phyloP scores from a whole-genome alignment of 2,329 filamentous ascomycete species.

The Ophiocordyceps sinensis region DNA sequence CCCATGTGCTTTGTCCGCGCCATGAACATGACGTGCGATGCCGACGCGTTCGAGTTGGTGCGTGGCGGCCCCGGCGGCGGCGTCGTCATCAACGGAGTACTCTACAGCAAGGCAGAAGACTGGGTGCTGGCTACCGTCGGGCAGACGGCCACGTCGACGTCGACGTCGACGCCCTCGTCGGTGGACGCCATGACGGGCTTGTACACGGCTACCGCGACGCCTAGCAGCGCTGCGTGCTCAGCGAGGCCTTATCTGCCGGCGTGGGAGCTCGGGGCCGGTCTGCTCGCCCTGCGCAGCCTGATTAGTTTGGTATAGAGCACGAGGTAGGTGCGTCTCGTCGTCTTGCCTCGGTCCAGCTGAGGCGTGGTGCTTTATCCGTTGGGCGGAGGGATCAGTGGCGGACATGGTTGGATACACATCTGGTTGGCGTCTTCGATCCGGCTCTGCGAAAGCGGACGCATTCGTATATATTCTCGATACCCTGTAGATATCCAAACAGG shows the following conservation, averaged over 20 bases:
- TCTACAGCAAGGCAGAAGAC: conserved; percentile 27
- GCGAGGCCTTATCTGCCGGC: background rate
- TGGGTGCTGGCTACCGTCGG: conserved; percentile 22
- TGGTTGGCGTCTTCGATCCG: no score
- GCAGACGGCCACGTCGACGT: conserved; percentile 8
- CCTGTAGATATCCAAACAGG: no score
- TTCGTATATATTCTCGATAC: no score
- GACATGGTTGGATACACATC: no score
- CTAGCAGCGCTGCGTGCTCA: conserved; percentile 2
- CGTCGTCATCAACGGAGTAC: conserved; percentile 44
- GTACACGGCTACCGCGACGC: conserved; percentile 20
- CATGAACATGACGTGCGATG: conserved; percentile 34
- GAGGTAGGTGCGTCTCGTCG: no score
- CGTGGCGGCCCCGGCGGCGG: conserved; percentile 31
- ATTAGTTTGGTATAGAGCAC: background rate
- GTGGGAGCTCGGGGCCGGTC: background rate
- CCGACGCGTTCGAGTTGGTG: conserved; percentile 30
- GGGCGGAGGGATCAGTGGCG: no score
- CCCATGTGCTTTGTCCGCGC: conserved; percentile 47
- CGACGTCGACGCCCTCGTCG: conserved; percentile 4
- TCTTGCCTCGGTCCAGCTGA: no score
- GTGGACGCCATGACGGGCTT: conserved; percentile 16
- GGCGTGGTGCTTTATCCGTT: no score
- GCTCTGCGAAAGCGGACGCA: no score
- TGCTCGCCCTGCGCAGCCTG: background rate